phyloP scores from a whole-genome alignment of 345 rosid species.

The Eucalyptus rudis region DNA sequence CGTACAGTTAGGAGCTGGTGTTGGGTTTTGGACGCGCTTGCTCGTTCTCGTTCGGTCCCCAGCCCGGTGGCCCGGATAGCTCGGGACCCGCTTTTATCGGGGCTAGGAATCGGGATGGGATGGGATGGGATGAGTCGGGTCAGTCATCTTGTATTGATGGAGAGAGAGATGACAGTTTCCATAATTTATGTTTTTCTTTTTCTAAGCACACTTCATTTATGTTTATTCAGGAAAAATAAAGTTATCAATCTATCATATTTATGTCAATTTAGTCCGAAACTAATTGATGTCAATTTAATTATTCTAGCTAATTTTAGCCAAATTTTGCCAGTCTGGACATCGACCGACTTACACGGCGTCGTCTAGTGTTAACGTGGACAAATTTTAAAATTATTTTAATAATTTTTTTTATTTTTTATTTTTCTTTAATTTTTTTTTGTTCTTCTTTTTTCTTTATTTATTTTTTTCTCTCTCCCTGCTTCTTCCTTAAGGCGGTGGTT shows the following conservation, averaged over 20 bases:
- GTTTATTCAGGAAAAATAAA: no score
- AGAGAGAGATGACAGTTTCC: no score
- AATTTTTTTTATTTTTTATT: no score
- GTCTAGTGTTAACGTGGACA: rapidly evolving
- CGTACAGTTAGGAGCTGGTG: background rate
- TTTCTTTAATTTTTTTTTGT: no score
- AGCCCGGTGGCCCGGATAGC: background rate
- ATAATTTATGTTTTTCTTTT: no score
- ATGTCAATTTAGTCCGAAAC: rapidly evolving
- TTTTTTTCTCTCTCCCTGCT: no score
- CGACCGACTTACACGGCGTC: rapidly evolving
- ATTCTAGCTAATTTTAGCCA: no score
- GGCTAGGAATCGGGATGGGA: background rate
- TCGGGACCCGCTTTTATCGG: background rate
- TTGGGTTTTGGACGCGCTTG: background rate
- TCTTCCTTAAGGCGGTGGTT: no score
- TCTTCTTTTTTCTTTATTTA: no score
- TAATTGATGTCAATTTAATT: rapidly evolving
- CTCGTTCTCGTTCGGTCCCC: background rate
- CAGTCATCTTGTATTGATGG: no score
- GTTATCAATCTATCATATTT: no score
- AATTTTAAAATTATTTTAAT: no score
- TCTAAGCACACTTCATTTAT: background rate
- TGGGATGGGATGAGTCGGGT: background rate
- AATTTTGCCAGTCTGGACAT: rapidly evolving